These are phyloP conservation scores for Gloeophyllum trabeum DNA, from an alignment of 768 basidiomycete genomes.

Conservation along the genomic window DNA sequence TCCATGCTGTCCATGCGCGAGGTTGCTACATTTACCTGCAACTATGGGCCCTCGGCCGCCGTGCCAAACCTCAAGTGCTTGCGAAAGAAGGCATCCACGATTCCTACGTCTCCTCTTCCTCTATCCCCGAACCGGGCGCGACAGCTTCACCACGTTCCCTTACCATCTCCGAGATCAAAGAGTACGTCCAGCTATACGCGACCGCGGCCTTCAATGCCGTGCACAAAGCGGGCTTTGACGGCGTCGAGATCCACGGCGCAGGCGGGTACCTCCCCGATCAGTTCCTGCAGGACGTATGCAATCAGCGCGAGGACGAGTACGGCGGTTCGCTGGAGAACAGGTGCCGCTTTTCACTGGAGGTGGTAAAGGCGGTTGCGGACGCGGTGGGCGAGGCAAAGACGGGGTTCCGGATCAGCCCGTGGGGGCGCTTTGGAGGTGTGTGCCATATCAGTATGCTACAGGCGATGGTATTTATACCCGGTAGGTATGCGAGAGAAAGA, in stretches of 20 bases:
- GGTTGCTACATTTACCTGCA: conserved; percentile 32
- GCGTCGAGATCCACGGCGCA: conserved; percentile 32
- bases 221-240: conserved; percentile 35
- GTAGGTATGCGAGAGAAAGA: background rate
- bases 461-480: background rate
- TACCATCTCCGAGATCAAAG: conserved; percentile 34
- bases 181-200: conserved; percentile 37
- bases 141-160: conserved; percentile 26
- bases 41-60: conserved; percentile 38
- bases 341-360: conserved; percentile 41
- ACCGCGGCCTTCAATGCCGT: conserved; percentile 41
- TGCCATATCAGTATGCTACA: background rate
- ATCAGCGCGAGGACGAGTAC: conserved; percentile 52
- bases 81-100: conserved; percentile 10
- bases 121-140: conserved; percentile 7
- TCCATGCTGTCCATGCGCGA: conserved; percentile 30
- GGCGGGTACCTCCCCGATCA: conserved; percentile 41
- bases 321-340: conserved; percentile 58
- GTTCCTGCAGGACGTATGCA: conserved; percentile 45
- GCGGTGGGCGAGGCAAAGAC: conserved; percentile 29
- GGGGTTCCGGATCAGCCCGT: conserved; percentile 1
- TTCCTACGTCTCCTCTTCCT: conserved; percentile 16
- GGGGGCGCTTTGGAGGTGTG: conserved; percentile 1
- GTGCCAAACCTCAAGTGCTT: conserved; percentile 12
- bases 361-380: conserved; percentile 36